Base-by-base conservation (phyloP, 148 eudicot species). In the Chenopodium suecicum region DNA sequence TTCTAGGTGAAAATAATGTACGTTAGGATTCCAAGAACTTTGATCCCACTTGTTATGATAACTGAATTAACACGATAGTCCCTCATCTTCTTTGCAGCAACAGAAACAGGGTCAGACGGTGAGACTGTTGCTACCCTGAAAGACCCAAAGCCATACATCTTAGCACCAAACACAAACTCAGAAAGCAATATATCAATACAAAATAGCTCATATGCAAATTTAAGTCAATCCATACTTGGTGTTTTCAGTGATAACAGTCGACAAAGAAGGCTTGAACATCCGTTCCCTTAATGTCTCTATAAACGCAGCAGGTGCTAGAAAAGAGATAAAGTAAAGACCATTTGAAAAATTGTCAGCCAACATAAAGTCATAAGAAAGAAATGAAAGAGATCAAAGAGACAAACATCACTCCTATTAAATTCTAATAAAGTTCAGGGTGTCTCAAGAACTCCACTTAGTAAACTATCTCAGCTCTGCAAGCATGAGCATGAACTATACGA, bases 211-310 rank as follows among this genome's bases (percentile, higher is more conserved):
- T 44, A 19, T 14, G 60, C 70, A 82, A 71, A 65, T 29, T 41
- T 56, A 47, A 83, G 27, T 27, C 52, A 70, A 62, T 9, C 37
- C 89, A 76, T 94, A 96, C 99, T 90, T 96, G 84, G 87, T 58
- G 85, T 82, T 89, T 58, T 94, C 99, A 3, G 92, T 80, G 77
- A 96, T 90, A 73, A 96, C 85, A 60, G 97, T 86, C 73, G 98
- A 94, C 83, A 96, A 86, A 73, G 97, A 85, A 66, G 99, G 99
- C 93, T 92, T 94, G 87, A 96, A 92, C 95, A 96, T 92, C 73
- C 94, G 88, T 60, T 96, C 99, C 90, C 97, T 89, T 50, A 96
- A 91, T 67, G 97, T 91, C 80, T 96, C 99, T 50, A 96, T 90
- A 82, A 96, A 96, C 29, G 95, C 92, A 76, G 89, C 85, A 79